These are phyloP conservation scores for Gossypium davidsonii DNA, from an alignment of 441 rosid species.

Conservation along the genomic window DNA sequence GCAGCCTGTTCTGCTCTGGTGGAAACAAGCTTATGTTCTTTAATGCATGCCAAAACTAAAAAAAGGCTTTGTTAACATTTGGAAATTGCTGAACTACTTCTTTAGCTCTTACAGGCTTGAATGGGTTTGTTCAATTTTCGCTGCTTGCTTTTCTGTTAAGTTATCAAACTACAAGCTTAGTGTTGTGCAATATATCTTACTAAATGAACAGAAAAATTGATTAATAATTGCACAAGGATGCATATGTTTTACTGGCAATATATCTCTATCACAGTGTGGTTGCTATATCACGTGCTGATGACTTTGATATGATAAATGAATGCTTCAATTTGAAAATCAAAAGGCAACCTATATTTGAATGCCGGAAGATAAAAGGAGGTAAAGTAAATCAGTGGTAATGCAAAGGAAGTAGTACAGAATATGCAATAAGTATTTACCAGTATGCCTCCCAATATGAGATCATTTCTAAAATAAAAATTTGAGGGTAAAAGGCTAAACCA, in stretches of 20 bases:
- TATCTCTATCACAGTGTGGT: neutral
- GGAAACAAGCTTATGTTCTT: neutral
- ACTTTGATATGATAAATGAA: neutral
- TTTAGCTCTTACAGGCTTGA: neutral
- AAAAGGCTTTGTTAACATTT: neutral
- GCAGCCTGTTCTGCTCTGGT: neutral
- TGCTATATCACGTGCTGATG: neutral
- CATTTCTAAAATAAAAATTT: neutral
- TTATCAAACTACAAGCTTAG: neutral
- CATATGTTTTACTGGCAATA: neutral
- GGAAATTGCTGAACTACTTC: neutral
- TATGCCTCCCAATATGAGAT: neutral
- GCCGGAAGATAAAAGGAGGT: neutral
- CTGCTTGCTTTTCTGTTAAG: neutral
- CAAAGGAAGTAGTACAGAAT: neutral
- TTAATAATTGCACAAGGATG: neutral
- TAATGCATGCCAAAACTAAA: neutral
- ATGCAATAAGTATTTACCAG: neutral
- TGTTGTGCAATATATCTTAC: neutral
- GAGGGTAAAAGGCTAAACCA: neutral
- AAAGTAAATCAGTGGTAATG: slow-evolving; percentile 2
- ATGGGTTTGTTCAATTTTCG: neutral
- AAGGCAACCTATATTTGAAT: neutral
- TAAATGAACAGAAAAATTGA: neutral
- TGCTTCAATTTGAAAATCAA: neutral